phyloP scores from a whole-genome alignment of 1,284 basidiomycete species.

The Marasmius fiardii region DNA sequence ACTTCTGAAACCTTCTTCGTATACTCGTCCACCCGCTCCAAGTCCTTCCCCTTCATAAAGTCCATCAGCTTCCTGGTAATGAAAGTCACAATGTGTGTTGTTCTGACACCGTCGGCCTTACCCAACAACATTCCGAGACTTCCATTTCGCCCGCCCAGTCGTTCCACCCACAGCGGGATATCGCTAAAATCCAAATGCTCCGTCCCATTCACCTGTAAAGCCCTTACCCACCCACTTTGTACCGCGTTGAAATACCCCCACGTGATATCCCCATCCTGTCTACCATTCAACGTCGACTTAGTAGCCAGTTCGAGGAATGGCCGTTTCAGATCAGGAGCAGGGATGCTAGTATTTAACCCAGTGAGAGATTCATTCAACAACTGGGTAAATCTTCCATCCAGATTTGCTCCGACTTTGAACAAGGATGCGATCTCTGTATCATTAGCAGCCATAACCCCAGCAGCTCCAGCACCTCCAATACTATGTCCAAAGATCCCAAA shows the following conservation, averaged over 20 bases:
- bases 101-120: not conserved
- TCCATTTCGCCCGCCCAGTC: not conserved
- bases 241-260: not conserved
- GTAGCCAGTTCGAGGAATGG: not conserved
- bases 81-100: not conserved
- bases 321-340: not conserved
- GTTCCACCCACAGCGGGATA: not conserved
- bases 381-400: not conserved
- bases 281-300: not conserved
- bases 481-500: not conserved
- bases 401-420: not conserved
- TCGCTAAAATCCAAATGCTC: not conserved
- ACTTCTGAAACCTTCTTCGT: not conserved
- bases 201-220: not conserved
- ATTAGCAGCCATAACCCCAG: not conserved
- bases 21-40: not conserved
- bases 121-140: not conserved
- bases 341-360: not conserved
- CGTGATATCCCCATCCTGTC: not conserved
- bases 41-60: not conserved
- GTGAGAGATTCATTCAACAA: not conserved
- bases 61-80: not conserved
- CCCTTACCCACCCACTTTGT: not conserved
- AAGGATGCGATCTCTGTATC: not conserved
- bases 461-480: not conserved